Evolutionary conservation across 768 basidiomycete genomes (phyloP).

Genomic region (Coprinopsis strossmayeri): DNA sequence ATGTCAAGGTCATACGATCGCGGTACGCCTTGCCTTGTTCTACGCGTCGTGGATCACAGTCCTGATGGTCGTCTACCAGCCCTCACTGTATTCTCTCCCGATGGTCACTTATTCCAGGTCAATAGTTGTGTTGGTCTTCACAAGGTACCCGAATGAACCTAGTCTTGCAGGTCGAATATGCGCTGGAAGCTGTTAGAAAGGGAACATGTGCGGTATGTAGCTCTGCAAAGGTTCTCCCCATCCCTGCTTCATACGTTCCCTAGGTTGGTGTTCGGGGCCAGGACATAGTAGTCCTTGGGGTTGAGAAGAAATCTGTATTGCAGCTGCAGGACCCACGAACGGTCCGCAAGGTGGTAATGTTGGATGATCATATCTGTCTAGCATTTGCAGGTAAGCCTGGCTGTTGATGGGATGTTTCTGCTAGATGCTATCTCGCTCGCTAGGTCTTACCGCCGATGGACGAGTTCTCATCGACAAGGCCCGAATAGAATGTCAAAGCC

Average conservation of each 20-base stretch:
- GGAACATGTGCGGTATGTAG: conserved; percentile 88
- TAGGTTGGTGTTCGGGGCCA: conserved; percentile 95
- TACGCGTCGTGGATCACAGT: not conserved
- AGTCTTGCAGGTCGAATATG: conserved; percentile 85
- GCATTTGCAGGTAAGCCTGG: conserved; percentile 84
- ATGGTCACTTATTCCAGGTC: conserved; percentile 98
- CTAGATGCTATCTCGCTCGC: conserved; percentile 5
- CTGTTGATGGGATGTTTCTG: not conserved
- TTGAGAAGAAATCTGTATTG: conserved; percentile 97
- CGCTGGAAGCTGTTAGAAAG: conserved; percentile 93
- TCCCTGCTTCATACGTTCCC: not conserved
- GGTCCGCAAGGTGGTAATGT: conserved; percentile 95
- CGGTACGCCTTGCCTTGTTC: conserved; percentile 42
- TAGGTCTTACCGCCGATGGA: conserved; percentile 96
- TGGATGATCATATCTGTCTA: conserved; percentile 95
- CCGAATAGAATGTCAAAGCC: conserved; percentile 94
- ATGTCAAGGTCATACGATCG: conserved; percentile 98
- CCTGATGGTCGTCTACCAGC: conserved; percentile 40
- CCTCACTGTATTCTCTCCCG: conserved; percentile 96
- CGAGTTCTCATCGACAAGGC: conserved; percentile 98
- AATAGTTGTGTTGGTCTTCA: conserved; percentile 12
- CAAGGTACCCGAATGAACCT: conserved; percentile 10
- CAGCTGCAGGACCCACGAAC: conserved; percentile 98
- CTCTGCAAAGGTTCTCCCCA: not conserved
- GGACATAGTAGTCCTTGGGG: conserved; percentile 92